Evolutionary conservation across 1,139 yeast genomes (phyloP).

Genomic region (Geotrichum europaeum): DNA sequence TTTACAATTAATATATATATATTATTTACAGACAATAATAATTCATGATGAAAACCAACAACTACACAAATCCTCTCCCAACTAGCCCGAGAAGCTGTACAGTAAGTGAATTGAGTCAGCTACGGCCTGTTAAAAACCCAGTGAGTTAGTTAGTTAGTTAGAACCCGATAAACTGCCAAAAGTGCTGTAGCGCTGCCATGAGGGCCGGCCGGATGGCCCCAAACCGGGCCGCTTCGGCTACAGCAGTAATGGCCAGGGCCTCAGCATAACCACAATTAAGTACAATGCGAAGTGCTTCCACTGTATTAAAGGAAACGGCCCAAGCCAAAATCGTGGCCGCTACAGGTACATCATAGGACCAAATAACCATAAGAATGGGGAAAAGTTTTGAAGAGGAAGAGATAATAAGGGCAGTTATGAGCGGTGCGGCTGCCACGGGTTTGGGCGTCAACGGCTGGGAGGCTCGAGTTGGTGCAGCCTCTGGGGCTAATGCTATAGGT

Average conservation of each 20-base stretch:
- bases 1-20: neutral
- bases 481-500: slow-evolving; percentile 9
- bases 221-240: neutral
- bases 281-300: slow-evolving; percentile 60
- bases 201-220: neutral
- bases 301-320: slow-evolving; percentile 55
- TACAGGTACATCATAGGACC: slow-evolving; percentile 86
- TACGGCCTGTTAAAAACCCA: neutral
- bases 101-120: neutral
- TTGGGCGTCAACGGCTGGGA: neutral
- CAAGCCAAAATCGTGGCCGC: slow-evolving; percentile 56
- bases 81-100: neutral
- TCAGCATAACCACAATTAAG: slow-evolving; percentile 41
- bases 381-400: slow-evolving; percentile 75
- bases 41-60: neutral
- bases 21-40: no score
- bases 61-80: neutral
- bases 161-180: neutral
- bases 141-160: neutral
- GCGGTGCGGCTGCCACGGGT: slow-evolving; percentile 26
- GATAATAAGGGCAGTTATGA: slow-evolving; percentile 64
- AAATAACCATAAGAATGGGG: slow-evolving; percentile 90
- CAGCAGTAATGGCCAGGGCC: neutral
- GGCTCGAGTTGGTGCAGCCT: neutral
- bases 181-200: neutral